Conservation (phyloP, 2,329 filamentous ascomycete genomes). For the Alternaria hordeiaustralica region DNA sequence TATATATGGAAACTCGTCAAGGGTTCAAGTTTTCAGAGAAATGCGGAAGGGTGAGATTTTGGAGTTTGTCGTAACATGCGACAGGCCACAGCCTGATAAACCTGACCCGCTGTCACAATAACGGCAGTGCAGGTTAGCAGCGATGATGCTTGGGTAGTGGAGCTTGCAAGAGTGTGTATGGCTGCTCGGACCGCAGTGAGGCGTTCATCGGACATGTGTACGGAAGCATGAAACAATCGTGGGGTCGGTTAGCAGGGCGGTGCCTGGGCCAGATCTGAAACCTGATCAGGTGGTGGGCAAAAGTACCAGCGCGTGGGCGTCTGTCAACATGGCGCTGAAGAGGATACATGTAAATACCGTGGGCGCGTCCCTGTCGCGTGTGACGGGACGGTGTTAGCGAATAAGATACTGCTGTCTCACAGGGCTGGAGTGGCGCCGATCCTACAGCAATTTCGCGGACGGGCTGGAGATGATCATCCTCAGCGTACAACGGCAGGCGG, state of each 20-base stretch:
- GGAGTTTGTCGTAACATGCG: not conserved
- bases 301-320: not conserved
- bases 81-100: not conserved
- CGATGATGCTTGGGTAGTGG: not conserved
- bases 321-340: slow-evolving; percentile 4
- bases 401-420: slow-evolving; percentile 9
- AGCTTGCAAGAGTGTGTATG: not conserved
- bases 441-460: slow-evolving; percentile 29
- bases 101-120: not conserved
- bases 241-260: not conserved
- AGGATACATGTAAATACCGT: not conserved
- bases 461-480: slow-evolving; percentile 21
- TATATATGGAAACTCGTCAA: not conserved
- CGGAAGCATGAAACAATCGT: not conserved
- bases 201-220: not conserved
- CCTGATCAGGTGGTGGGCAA: not conserved
- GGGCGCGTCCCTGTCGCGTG: slow-evolving; percentile 18
- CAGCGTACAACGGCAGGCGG: slow-evolving; percentile 10
- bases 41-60: not conserved
- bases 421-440: slow-evolving; percentile 28
- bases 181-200: not conserved
- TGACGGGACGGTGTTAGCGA: slow-evolving; percentile 3
- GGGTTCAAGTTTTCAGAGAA: not conserved
- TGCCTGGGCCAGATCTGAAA: not conserved
- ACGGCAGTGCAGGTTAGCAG: not conserved